Percentiles rank a stretch among this genome's conserved stretches.
phyloP scores from a whole-genome alignment of 2,329 filamentous ascomycete species.

The Xylaria sp. region DNA sequence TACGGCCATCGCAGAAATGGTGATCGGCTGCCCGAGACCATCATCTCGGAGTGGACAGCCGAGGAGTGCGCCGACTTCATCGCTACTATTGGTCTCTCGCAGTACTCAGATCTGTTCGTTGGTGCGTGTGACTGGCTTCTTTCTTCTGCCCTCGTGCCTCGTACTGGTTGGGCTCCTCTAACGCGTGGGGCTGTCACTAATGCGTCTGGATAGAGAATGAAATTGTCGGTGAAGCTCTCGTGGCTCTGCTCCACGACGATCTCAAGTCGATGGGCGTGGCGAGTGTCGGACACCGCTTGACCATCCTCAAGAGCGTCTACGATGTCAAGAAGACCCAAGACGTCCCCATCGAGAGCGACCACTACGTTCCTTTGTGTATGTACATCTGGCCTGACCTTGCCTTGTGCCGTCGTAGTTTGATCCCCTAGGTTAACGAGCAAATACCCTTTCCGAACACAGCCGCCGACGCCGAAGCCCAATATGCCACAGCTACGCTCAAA shows the following conservation, averaged over 20 bases:
- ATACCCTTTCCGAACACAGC: slow-evolving; percentile 46
- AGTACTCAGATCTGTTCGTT: slow-evolving; percentile 78
- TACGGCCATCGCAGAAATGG: slow-evolving; percentile 62
- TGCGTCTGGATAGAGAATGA: slow-evolving; percentile 65
- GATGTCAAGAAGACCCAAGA: slow-evolving; percentile 94
- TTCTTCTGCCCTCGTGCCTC: neutral
- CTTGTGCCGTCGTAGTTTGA: neutral
- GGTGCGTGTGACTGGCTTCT: slow-evolving; percentile 49
- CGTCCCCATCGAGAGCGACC: slow-evolving; percentile 82
- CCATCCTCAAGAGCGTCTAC: slow-evolving; percentile 92
- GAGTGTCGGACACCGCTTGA: slow-evolving; percentile 90
- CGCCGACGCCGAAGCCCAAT: slow-evolving; percentile 80
- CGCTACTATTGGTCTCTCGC: slow-evolving; percentile 67
- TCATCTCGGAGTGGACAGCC: slow-evolving; percentile 73
- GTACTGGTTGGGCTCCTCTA: slow-evolving; percentile 24
- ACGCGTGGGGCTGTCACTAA: slow-evolving; percentile 8
- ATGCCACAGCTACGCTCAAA: slow-evolving; percentile 82
- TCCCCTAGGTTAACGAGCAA: slow-evolving; percentile 9
- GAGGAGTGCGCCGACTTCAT: slow-evolving; percentile 91
- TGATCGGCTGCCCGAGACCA: slow-evolving; percentile 65
- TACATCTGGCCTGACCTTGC: slow-evolving; percentile 16
- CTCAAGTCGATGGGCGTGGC: slow-evolving; percentile 90
- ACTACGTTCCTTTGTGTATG: slow-evolving; percentile 90
- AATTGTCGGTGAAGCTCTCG: slow-evolving; percentile 85
- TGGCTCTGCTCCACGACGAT: slow-evolving; percentile 85